Base-by-base conservation (phyloP, 345 rosid genomes). In the Durio zibethinus region DNA sequence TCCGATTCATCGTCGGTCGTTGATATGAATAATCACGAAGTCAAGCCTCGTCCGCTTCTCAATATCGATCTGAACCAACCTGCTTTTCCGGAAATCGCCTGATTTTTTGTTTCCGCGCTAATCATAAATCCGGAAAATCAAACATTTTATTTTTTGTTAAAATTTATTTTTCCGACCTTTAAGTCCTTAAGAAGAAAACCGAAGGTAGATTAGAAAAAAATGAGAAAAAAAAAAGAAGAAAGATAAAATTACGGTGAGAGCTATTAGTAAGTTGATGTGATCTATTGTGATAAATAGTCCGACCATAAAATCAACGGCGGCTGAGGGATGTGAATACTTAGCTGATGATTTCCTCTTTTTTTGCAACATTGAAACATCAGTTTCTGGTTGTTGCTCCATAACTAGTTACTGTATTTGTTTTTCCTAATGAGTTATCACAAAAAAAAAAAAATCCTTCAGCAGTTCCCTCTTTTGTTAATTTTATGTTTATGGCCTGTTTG, bases 31-130 rank as follows among this genome's bases (percentile, higher is more conserved):
- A 78, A 72, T 8, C 72, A 72, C 16, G 83, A 79, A 43, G 40
- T 75, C 68, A 80, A 79, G 66, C 83, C 84, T 0, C 78, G 82
- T 8, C 74, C 82, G 29, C 70, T 79, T 8, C 83, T 89, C 10
- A 88, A 86, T 80, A 80, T 92, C n/a, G 97, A 94, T 79, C 97
- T 94, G 61, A 94, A 94, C 82, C 50, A 69, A 20, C 90, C 88
- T 7, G 89, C 97, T 1, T 76, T 81, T 56, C 84, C 86, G 42
- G 96, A 90, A 31, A 21, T 72, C 60, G 82, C 76, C 60, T 89
- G 88, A 85, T 15, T 75, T 75, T 61, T 73, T 35, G n/a, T n/a
- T 15, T 12, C 10, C 20, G 6, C 15, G 20, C 75, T 36, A 74
- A 18, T n/a, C 52, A 2, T 1, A n/a, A 10, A 43, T 2, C 38